These are phyloP conservation scores for Agapanthus africanus DNA, from an alignment of 106 monocot species.

Conservation along the genomic window DNA sequence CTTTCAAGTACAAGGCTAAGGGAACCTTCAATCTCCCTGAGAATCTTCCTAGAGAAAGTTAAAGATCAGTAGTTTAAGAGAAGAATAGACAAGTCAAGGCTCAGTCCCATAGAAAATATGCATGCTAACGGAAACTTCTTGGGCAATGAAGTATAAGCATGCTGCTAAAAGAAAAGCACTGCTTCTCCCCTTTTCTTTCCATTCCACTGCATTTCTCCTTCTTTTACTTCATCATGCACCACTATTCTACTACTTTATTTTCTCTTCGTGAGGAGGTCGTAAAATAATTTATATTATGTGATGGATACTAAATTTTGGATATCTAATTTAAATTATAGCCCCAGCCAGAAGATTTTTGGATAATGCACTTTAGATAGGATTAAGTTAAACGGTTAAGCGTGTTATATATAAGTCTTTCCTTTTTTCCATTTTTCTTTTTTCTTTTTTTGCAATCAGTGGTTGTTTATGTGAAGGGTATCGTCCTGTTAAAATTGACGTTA, in stretches of 20 bases:
- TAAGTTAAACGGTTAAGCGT: too few species aligned
- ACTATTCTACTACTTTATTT: too few species aligned
- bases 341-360: too few species aligned
- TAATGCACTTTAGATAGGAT: too few species aligned
- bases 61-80: background rate
- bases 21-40: conserved; percentile 38
- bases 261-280: background rate
- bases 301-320: background rate
- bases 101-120: background rate
- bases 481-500: background rate
- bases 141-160: background rate
- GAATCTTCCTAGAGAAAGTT: conserved; percentile 42
- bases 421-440: too few species aligned
- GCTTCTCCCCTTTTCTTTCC: background rate
- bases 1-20: conserved; percentile 79
- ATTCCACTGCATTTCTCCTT: background rate
- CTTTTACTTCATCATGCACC: background rate
- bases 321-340: background rate
- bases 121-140: background rate
- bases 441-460: too few species aligned
- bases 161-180: background rate
- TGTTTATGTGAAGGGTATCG: too few species aligned
- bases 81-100: background rate
- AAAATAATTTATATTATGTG: background rate
- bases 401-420: too few species aligned